Base-by-base conservation (phyloP, 2,329 filamentous ascomycete species). In the Mycosphaerelloides madeirae region DNA sequence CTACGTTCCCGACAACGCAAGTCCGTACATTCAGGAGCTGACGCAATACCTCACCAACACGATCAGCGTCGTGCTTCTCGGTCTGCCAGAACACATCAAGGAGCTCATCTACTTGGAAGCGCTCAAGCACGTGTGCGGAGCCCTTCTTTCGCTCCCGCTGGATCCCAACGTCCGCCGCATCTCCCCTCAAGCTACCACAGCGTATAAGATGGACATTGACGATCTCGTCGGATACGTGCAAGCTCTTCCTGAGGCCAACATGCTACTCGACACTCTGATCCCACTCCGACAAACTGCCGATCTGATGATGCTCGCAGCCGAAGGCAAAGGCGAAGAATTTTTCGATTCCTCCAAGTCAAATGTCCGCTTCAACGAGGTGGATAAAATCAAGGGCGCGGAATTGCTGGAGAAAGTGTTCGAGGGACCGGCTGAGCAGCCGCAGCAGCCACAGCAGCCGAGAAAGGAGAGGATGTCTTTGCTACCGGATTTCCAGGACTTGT, bases 81-180 rank as follows among this genome's bases (percentile, higher is more conserved):
- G 90, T 1, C 73, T 98, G n/a, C 93, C 94, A 0, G 83, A 88
- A 22, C 87, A 95, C 60, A 96, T 98, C 67, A 97, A 97, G 64
- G 89, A 95, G 64, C 81, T 96, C 44, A 95, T 98, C 58, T 97
- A 98, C 70, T 96, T 95, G 62, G 93, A 97, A 63, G 93, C 93
- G 0, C 77, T 98, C 29, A 89, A 83, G 43, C 93, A 98, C 66
- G 89, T 93, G 2, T 84, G 87, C 3, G 85, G 85, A 50, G 55
- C 56, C 20, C 58, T 65, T 20, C 54, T 61, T 31, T n/a, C 46
- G 18, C 78, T 95, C 8, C 87, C 89, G 0, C 75, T 96, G 31
- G 84, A 88, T 9, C 71, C 81, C 0, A 80, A 84, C 25, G 88
- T 97, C 28, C 87, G 83, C 59, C 81, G 81, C 55, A 96, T 98